phyloP scores from a whole-genome alignment of 306 rosid genomes.

The Inga leiocalycina region DNA sequence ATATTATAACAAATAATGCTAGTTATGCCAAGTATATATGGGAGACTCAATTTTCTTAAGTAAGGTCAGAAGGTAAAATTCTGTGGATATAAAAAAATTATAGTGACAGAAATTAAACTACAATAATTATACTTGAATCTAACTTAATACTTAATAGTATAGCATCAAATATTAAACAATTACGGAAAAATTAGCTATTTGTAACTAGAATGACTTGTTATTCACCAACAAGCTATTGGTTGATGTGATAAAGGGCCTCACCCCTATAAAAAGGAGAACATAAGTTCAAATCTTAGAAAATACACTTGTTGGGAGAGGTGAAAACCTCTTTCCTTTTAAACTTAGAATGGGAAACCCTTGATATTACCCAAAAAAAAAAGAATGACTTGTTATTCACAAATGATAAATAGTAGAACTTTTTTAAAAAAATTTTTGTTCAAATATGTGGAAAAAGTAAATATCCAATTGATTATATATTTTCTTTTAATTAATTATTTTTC shows the following conservation, averaged over 20 bases:
- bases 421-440: no score
- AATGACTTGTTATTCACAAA: neutral
- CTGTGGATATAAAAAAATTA: no score
- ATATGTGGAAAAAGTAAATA: neutral
- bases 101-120: no score
- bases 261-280: no score
- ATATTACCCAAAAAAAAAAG: no score
- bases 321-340: no score
- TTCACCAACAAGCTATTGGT: no score
- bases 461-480: neutral
- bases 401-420: neutral
- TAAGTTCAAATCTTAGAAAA: accelerated
- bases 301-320: no score
- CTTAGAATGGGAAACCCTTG: no score
- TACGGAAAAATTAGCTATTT: neutral
- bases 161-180: neutral
- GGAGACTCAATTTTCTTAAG: neutral
- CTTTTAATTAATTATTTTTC: neutral
- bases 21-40: no score
- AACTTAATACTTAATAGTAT: neutral
- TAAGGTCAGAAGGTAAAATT: neutral
- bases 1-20: neutral
- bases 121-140: no score
- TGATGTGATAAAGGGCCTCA: accelerated
- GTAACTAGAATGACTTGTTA: neutral